Conservation (phyloP, 352 stramenopile genomes). For the Phytophthora melonis region DNA sequence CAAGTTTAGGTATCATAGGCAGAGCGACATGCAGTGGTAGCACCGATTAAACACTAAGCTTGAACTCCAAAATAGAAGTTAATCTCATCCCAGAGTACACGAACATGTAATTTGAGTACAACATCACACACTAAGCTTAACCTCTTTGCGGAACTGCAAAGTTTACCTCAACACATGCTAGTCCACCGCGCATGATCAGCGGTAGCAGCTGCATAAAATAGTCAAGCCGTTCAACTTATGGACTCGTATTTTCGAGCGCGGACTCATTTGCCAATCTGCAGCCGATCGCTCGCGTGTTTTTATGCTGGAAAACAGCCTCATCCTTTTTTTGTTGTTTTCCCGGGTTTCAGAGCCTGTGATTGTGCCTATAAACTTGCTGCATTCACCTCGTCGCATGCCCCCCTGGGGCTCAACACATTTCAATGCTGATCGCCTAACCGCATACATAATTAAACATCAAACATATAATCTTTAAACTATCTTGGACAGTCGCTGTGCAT, state of each 20-base stretch:
- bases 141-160: constrained; percentile 36
- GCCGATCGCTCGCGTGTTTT: neutral
- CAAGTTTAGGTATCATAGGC: neutral
- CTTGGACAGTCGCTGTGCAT: neutral
- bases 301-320: neutral
- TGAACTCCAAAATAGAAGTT: constrained; percentile 13
- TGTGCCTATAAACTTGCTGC: neutral
- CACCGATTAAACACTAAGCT: no score
- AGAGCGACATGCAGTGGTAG: neutral
- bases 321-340: constrained; percentile 4
- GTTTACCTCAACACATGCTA: constrained; percentile 27
- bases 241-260: neutral
- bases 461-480: neutral
- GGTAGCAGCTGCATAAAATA: constrained; percentile 8
- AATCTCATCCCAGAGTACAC: constrained; percentile 20
- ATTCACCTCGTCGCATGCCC: neutral
- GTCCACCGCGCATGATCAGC: constrained; percentile 8
- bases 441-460: neutral
- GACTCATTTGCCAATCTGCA: neutral
- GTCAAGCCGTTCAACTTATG: neutral
- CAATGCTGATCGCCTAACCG: neutral
- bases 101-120: no score
- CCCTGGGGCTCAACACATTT: neutral
- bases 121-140: constrained; percentile 39
- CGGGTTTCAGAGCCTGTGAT: neutral